These are phyloP conservation scores for Tephrocybe rancida DNA, from an alignment of 768 basidiomycete species.

Conservation along the genomic window DNA sequence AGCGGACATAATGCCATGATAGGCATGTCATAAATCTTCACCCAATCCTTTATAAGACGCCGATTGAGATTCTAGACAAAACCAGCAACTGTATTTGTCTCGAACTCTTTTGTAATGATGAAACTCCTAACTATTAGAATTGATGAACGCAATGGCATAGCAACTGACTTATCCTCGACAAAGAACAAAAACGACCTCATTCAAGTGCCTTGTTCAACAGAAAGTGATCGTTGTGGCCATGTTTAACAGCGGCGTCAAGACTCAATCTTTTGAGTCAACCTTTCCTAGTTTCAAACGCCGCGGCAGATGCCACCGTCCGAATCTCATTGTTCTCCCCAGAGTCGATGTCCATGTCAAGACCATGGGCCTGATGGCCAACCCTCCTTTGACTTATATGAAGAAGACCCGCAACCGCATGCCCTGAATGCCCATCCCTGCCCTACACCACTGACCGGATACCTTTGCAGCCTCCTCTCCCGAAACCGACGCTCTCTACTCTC, in stretches of 20 bases:
- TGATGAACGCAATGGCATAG: neutral
- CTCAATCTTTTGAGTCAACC: neutral
- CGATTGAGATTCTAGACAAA: too few relatives aligned
- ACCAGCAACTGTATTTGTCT: too few relatives aligned
- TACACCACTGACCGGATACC: too few relatives aligned
- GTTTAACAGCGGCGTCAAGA: neutral
- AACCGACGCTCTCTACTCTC: too few relatives aligned
- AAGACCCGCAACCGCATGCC: constrained; percentile 10
- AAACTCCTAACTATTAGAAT: neutral
- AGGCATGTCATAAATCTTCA: too few relatives aligned
- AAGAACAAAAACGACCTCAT: constrained; percentile 1
- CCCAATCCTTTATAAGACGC: too few relatives aligned
- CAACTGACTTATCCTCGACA: neutral
- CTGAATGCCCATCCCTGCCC: neutral
- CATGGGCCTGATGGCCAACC: constrained; percentile 13
- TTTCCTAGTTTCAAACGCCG: constrained; percentile 6
- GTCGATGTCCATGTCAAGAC: neutral
- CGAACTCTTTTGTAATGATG: too few relatives aligned
- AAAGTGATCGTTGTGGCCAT: too few relatives aligned
- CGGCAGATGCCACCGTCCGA: constrained; percentile 5
- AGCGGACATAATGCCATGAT: too few relatives aligned
- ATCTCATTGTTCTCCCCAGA: constrained; percentile 16
- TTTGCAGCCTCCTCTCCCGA: too few relatives aligned
- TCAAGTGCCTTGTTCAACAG: neutral
- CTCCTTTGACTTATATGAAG: constrained; percentile 14